Percentiles rank a stretch among this genome's conserved stretches.
phyloP scores from a whole-genome alignment of 208 protist species.

The Leishmania mexicana region DNA sequence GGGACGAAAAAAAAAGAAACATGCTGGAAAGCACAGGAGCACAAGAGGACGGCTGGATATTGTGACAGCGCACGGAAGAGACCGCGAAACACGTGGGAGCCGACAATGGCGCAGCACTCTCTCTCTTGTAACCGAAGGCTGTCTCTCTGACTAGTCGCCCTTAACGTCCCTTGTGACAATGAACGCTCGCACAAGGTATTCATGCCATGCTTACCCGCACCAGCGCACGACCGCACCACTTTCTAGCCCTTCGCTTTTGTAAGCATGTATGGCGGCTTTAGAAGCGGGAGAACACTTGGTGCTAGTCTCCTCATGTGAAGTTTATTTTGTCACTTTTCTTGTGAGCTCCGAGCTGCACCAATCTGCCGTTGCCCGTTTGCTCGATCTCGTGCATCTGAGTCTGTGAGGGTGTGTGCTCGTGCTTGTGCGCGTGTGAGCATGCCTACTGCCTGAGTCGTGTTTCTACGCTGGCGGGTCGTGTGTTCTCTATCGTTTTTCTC shows the following conservation, averaged over 20 bases:
- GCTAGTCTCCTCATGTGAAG: too few relatives aligned
- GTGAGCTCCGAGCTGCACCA: too few relatives aligned
- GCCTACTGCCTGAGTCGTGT: too few relatives aligned
- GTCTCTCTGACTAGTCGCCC: not conserved
- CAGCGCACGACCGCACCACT: not conserved
- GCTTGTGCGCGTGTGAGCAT: too few relatives aligned
- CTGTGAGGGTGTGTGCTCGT: too few relatives aligned
- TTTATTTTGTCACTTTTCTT: too few relatives aligned
- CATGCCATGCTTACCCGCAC: not conserved
- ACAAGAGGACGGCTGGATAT: too few relatives aligned
- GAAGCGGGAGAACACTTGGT: too few relatives aligned
- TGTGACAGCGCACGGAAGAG: too few relatives aligned
- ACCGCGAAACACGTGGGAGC: not conserved
- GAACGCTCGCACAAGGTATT: not conserved
- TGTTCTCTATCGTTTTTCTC: not conserved
- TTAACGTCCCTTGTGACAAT: not conserved
- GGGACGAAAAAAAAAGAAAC: not conserved
- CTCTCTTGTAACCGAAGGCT: not conserved
- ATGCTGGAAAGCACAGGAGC: not conserved
- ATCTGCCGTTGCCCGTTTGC: too few relatives aligned
- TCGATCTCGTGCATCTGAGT: too few relatives aligned
- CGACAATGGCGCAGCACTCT: not conserved
- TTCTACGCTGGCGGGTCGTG: too few relatives aligned
- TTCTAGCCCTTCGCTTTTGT: not conserved
- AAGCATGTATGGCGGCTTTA: not conserved